These are phyloP conservation scores for Chrysoporthe deuterocubensis DNA, from an alignment of 2,329 filamentous ascomycete species.

Conservation along the genomic window DNA sequence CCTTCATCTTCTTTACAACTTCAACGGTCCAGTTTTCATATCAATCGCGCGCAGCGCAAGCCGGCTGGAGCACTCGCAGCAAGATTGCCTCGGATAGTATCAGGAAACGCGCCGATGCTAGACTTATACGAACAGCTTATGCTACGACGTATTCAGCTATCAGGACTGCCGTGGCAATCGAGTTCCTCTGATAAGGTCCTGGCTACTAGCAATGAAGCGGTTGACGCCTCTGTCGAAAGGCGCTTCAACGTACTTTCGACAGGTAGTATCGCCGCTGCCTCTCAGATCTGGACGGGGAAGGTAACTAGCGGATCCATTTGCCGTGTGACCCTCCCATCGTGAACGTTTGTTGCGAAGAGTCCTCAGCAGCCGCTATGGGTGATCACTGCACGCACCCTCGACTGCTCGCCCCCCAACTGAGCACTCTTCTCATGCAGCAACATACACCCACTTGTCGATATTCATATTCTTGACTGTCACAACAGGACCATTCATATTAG, in stretches of 20 bases:
- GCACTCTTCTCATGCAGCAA: neutral
- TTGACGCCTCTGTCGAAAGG: no score
- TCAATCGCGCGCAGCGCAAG: neutral
- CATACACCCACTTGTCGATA: neutral
- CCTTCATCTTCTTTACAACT: constrained; percentile 4
- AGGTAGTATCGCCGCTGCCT: neutral
- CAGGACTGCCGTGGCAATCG: neutral
- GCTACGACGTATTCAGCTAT: neutral
- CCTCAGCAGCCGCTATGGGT: neutral
- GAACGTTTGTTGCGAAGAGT: no score
- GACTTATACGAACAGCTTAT: no score
- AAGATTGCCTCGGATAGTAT: neutral
- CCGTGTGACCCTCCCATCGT: neutral
- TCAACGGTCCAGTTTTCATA: constrained; percentile 14
- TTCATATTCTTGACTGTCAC: neutral
- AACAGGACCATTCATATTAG: neutral
- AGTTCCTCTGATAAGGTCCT: neutral
- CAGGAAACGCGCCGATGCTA: neutral
- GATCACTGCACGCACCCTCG: neutral
- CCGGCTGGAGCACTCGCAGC: neutral
- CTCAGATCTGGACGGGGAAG: neutral
- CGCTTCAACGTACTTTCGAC: neutral
- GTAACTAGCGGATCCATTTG: neutral
- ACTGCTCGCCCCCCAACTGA: no score
- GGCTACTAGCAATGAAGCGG: no score